Conservation (phyloP, 257 asterid genomes). For the Primulina huaijiensis region DNA sequence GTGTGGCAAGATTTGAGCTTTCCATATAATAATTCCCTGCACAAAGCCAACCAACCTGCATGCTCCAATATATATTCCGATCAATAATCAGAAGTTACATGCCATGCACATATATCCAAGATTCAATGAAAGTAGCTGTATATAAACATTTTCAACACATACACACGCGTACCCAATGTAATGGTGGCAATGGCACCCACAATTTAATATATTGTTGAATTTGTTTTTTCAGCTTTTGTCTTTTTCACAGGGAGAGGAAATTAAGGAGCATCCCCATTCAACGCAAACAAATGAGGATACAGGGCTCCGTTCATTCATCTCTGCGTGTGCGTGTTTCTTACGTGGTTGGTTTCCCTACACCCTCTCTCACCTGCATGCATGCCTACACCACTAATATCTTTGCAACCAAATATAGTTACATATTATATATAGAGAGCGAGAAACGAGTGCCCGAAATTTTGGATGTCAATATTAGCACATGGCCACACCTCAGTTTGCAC, state of each 20-base stretch:
- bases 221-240: background rate
- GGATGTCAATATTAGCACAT: no score
- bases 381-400: background rate
- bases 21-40: constrained; percentile 27
- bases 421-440: no score
- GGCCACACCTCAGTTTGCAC: no score
- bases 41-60: constrained; percentile 22
- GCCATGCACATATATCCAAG: background rate
- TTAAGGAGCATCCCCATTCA: background rate
- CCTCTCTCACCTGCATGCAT: background rate
- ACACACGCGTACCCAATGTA: background rate
- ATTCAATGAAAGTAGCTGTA: background rate
- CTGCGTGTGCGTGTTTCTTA: background rate
- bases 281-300: background rate
- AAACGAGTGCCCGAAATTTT: no score
- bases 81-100: background rate
- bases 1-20: constrained; percentile 26
- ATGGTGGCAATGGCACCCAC: background rate
- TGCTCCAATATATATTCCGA: background rate
- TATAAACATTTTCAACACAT: background rate
- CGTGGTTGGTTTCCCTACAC: background rate
- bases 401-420: background rate
- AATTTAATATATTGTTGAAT: constrained; percentile 6
- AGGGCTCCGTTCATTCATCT: background rate
- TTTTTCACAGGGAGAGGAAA: background rate